Evolutionary conservation across 257 asterid species (phyloP), one percentile per base, ranked within the genome.

Genomic region (Verbascum thapsus): DNA sequence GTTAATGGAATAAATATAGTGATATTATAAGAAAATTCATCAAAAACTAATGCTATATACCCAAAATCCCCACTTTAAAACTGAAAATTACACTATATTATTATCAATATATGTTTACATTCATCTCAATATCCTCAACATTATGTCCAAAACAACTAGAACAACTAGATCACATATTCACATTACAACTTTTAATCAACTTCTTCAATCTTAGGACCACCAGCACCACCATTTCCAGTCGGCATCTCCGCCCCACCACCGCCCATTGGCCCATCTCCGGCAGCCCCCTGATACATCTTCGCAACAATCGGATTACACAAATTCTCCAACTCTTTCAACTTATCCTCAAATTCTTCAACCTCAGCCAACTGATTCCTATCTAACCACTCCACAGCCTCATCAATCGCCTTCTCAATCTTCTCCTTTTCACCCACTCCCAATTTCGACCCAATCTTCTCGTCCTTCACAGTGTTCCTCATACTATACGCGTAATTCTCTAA

Each of bases 321-420:
- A 26, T 45, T 63, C 74, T 83, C 83, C 70, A 82, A 67, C 51
- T 80, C 88, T 73, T 79, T 83, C 82, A 80, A 63, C 41, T 77
- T 83, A 10, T 80, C 86, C 57, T 83, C 89, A 67, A 80, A 55
- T 20, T 83, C 86, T 48, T 83, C 82, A 9, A 83, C 89, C 58
- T 83, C 89, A 16, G 89, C 86, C 79, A 83, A 37, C 52, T 80
- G 89, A 38, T 83, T 83, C 58, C 86, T 15, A 5, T 80, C 90
- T 73, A 83, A 52, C 90, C 84, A 83, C 10, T 71, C 76, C 5
- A 83, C 47, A 0, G 80, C 58, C 65, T 78, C 85, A 1, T 80
- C 85, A 5, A 83, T 30, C 0, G 80, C 85, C 81, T 80, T 83
- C 69, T 83, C 86, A 4, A 78, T 73, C 66, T 59, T 80, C 65